Conservation (phyloP, 306 rosid genomes). For the Pterocarpus macrocarpus region DNA sequence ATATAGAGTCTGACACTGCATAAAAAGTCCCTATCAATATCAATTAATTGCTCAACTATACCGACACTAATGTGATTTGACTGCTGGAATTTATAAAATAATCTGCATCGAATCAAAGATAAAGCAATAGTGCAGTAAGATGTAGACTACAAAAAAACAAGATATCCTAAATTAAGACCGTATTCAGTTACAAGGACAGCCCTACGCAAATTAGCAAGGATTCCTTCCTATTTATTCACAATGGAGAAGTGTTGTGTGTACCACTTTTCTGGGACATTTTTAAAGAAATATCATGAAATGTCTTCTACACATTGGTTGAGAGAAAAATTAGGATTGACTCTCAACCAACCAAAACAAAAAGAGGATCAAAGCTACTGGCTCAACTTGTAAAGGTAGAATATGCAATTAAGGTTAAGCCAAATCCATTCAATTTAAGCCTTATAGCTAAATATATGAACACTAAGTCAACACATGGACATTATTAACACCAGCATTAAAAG, state of each 20-base stretch:
- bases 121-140: not conserved
- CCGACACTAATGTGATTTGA: not conserved
- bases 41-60: conserved; percentile 23
- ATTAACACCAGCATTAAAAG: conserved; percentile 30
- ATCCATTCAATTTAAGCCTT: not conserved
- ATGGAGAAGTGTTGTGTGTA: too few relatives aligned
- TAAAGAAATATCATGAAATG: too few relatives aligned
- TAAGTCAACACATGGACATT: not conserved
- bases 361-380: not conserved
- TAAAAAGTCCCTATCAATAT: not conserved
- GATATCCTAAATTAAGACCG: conserved; percentile 19
- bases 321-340: too few relatives aligned
- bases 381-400: not conserved
- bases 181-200: conserved; percentile 4
- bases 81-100: not conserved
- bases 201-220: conserved; percentile 23
- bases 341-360: not conserved
- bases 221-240: conserved; percentile 12
- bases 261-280: too few relatives aligned
- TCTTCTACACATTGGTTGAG: too few relatives aligned
- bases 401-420: not conserved
- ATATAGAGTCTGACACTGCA: not conserved
- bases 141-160: not conserved
- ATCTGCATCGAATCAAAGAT: not conserved
- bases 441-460: conserved; percentile 11